Evolutionary conservation across 1,139 yeast genomes (phyloP).

Genomic region (Taiozyma onychis): DNA sequence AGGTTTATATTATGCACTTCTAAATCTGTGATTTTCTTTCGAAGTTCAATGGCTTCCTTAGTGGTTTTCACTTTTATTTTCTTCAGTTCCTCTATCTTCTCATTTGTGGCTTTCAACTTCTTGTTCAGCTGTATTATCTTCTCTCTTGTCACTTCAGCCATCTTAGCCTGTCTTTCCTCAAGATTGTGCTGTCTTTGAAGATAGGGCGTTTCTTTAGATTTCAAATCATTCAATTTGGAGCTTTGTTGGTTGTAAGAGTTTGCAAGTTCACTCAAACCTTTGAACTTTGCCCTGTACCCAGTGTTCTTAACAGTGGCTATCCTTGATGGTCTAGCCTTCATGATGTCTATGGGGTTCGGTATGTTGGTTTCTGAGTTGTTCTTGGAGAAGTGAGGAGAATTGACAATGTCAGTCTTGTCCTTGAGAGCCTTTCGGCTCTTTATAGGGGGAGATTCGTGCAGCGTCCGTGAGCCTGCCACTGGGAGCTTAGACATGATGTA

Average conservation of each 20-base stretch:
- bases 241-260: not conserved
- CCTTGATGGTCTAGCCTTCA: not conserved
- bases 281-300: not conserved
- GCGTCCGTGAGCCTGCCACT: conserved; percentile 3
- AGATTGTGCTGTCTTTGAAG: conserved; percentile 8
- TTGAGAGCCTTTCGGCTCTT: conserved; percentile 17
- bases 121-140: conserved; percentile 7
- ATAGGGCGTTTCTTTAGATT: conserved; percentile 8
- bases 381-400: conserved; percentile 14
- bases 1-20: conserved; percentile 13
- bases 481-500: conserved; percentile 11
- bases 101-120: conserved; percentile 7
- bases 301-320: not conserved
- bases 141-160: conserved; percentile 6
- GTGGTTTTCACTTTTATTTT: conserved; percentile 1
- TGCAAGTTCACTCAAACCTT: not conserved
- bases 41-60: conserved; percentile 3
- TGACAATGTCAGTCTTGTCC: conserved; percentile 12
- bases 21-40: conserved; percentile 11
- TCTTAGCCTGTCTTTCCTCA: conserved; percentile 6
- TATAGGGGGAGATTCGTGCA: conserved; percentile 15
- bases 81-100: conserved; percentile 5
- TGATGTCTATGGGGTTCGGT: not conserved
- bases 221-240: not conserved
- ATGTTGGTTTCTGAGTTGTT: not conserved